Base-by-base conservation (phyloP, 805 yeast genomes). In the Ogataea philodendri region DNA sequence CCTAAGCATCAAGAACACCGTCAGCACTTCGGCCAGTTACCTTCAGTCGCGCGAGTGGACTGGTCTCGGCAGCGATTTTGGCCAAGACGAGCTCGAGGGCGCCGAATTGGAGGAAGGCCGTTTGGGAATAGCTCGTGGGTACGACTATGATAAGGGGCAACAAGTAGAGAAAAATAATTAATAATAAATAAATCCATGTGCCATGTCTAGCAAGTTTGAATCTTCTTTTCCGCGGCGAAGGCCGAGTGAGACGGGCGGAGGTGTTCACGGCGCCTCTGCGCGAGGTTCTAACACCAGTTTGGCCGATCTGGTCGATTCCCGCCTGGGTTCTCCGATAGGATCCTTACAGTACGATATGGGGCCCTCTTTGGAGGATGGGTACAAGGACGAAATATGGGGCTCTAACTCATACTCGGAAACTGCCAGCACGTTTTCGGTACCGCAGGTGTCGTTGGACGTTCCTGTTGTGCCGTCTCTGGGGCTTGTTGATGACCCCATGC, bases 91-190 rank as follows among this genome's bases (percentile, higher is more conserved):
- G 2, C 67, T 65, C 30, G 76, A 72, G n/a, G 96, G 94, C 24
- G 95, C 97, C 0, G 58, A 69, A 0, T 71, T 87, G 1, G 95
- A 88, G 54, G 79, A 81, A 45, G 98, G 98, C 1, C 68, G 81
- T 30, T 68, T 74, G 2, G 98, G 98, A 24, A 76, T 90, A 37
- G 98, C 98, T 2, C 70, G 97, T 47, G 95, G 93, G 2, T 93
- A 90, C 51, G 72, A 67, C 28, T 63, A 57, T 34, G 75, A 70
- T 46, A 53, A 45, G 35, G 46, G 34, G 18, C 28, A 39, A 15
- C 18, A n/a, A n/a, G n/a, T n/a, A n/a, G 23, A 24, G 13, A 30
- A 20, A 10, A 6, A 13, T 5, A 17, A 30, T 1, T 8, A 19
- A 20, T 16, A 23, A 15, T 13, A 19, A 23, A 28, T 29, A 16